These are phyloP conservation scores for Marasmius fiardii DNA, from an alignment of 1,284 basidiomycete species.

Conservation along the genomic window DNA sequence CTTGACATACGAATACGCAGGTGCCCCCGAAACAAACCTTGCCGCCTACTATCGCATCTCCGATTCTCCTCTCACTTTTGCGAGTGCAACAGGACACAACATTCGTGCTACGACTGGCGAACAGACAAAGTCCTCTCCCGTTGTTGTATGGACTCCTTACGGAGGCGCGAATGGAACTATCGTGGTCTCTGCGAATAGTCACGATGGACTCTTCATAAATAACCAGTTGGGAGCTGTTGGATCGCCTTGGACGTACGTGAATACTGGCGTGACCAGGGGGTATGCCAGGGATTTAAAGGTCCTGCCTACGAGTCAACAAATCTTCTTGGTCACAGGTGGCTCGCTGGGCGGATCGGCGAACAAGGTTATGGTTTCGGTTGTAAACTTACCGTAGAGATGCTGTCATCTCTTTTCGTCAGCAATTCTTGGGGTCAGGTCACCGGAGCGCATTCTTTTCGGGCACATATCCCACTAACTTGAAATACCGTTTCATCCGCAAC, in stretches of 20 bases:
- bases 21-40: conserved; percentile 18
- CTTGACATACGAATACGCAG: conserved; percentile 30
- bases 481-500: too few species aligned
- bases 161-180: conserved; percentile 28
- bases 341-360: conserved; percentile 13
- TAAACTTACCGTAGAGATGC: neutral
- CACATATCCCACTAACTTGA: too few species aligned
- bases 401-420: too few species aligned
- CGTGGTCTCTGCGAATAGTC: conserved; percentile 24
- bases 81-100: conserved; percentile 8
- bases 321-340: conserved; percentile 14
- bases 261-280: conserved; percentile 10
- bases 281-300: conserved; percentile 14
- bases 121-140: conserved; percentile 24
- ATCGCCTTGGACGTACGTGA: conserved; percentile 14
- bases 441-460: too few species aligned
- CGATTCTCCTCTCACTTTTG: conserved; percentile 14
- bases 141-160: conserved; percentile 26
- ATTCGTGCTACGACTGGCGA: conserved; percentile 22
- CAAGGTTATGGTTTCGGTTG: neutral
- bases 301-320: conserved; percentile 12
- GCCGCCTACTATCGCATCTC: conserved; percentile 16
- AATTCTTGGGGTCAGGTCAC: too few species aligned
- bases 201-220: conserved; percentile 17
- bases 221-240: conserved; percentile 14